Conservation (phyloP, 148 eudicot genomes). For the Chenopodium berlandieri region DNA sequence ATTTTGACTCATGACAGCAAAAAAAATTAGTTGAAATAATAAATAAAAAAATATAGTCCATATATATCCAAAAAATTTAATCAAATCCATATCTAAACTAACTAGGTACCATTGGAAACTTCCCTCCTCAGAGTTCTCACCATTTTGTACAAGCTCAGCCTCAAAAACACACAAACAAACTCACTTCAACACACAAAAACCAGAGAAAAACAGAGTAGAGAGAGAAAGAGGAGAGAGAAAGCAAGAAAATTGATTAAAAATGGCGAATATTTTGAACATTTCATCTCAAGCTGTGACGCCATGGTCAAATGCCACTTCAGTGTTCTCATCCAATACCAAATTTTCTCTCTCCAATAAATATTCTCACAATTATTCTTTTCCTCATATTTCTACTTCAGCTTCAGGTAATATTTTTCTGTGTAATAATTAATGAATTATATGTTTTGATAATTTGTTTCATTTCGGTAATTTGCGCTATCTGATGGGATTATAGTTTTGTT, state of each 20-base stretch:
- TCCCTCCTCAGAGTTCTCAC: not conserved
- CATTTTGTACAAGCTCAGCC: conserved; percentile 1
- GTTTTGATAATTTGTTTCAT: not conserved
- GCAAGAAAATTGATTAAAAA: not conserved
- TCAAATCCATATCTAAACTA: not conserved
- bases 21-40: no score
- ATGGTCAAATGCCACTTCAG: conserved; percentile 24
- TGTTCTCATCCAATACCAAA: conserved; percentile 11
- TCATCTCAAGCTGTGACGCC: conserved; percentile 24
- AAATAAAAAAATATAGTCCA: not conserved
- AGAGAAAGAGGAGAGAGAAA: not conserved
- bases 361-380: not conserved
- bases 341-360: conserved; percentile 13
- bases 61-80: not conserved
- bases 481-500: not conserved
- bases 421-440: no score
- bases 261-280: conserved; percentile 30
- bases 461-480: not conserved
- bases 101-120: not conserved
- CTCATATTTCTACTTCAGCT: not conserved
- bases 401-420: conserved; percentile 19
- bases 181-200: not conserved
- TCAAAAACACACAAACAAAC: not conserved
- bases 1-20: no score
- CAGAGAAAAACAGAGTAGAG: not conserved